phyloP scores from a whole-genome alignment of 2,329 filamentous ascomycete species.

The Stromatinia cepivora region DNA sequence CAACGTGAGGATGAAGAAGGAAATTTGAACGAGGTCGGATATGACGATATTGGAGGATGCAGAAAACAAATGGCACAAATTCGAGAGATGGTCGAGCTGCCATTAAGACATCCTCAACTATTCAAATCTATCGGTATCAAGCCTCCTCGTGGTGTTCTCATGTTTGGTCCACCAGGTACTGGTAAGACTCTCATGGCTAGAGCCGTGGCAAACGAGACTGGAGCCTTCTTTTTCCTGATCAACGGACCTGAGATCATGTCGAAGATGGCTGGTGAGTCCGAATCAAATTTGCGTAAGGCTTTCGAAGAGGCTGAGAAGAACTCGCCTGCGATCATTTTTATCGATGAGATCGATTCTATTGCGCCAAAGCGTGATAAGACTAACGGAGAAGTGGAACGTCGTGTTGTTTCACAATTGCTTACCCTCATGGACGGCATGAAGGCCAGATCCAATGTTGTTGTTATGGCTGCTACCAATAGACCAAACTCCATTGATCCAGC shows the following conservation, averaged over 20 bases:
- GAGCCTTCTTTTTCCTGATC: slow-evolving; percentile 99
- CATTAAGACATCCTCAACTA: slow-evolving; percentile 92
- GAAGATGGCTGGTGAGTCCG: slow-evolving; percentile 99
- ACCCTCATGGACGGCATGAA: slow-evolving; percentile 99
- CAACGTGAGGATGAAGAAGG: slow-evolving; percentile 99
- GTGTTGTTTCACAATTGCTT: slow-evolving; percentile 93
- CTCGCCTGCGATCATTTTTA: slow-evolving; percentile 98
- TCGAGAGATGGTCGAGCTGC: slow-evolving; percentile 95
- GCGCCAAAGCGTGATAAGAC: slow-evolving; percentile 99
- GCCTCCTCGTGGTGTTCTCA: slow-evolving; percentile 94
- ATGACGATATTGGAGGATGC: slow-evolving; percentile 99
- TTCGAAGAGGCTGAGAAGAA: slow-evolving; percentile 99
- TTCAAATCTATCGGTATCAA: slow-evolving; percentile 99
- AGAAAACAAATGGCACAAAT: slow-evolving; percentile 99
- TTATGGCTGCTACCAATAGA: slow-evolving; percentile 98
- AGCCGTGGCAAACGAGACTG: slow-evolving; percentile 97
- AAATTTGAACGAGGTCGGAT: slow-evolving; percentile 98
- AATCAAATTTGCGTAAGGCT: slow-evolving; percentile 97
- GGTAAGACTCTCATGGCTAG: slow-evolving; percentile 99
- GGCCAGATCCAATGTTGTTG: slow-evolving; percentile 95
- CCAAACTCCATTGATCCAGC: slow-evolving; percentile 99
- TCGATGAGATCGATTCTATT: slow-evolving; percentile 99
- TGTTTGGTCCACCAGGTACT: slow-evolving; percentile 95
- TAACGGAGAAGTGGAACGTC: slow-evolving; percentile 96
- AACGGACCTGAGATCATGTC: slow-evolving; percentile 99